Evolutionary conservation across 2,329 filamentous ascomycete species (phyloP).

Genomic region (Colletotrichum noveboracense): DNA sequence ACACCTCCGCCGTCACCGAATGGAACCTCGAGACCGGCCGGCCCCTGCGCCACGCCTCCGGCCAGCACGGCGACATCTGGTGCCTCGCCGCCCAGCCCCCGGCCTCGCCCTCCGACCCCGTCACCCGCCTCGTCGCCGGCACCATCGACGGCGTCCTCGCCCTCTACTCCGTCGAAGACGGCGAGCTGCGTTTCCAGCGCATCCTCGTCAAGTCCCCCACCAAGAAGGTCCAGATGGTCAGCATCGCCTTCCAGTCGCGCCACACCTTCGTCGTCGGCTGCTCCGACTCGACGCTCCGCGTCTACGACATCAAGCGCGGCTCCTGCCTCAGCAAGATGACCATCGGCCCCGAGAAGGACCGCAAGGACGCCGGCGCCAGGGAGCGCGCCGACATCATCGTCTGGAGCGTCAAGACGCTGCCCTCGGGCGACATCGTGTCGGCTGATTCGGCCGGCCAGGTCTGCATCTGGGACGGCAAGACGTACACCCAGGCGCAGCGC

Average conservation of each 20-base stretch:
- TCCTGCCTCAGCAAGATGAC: slow-evolving; percentile 82
- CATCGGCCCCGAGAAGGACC: slow-evolving; percentile 69
- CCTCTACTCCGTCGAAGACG: slow-evolving; percentile 84
- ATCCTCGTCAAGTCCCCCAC: slow-evolving; percentile 77
- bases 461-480: slow-evolving; percentile 92
- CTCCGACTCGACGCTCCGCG: slow-evolving; percentile 93
- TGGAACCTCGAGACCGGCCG: slow-evolving; percentile 87
- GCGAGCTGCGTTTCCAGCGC: slow-evolving; percentile 80
- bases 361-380: slow-evolving; percentile 53
- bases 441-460: slow-evolving; percentile 95
- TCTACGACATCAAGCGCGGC: slow-evolving; percentile 85
- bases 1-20: slow-evolving; percentile 89
- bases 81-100: slow-evolving; percentile 86
- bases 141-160: slow-evolving; percentile 92
- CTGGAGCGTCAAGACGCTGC: slow-evolving; percentile 90
- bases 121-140: slow-evolving; percentile 76
- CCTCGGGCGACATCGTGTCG: slow-evolving; percentile 88
- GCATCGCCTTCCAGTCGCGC: slow-evolving; percentile 86
- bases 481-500: slow-evolving; percentile 85
- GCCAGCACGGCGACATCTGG: slow-evolving; percentile 96
- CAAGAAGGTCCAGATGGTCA: slow-evolving; percentile 88
- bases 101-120: slow-evolving; percentile 29
- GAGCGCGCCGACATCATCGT: slow-evolving; percentile 87
- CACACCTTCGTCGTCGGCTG: slow-evolving; percentile 87
- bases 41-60: slow-evolving; percentile 82